Percentiles rank a stretch among this genome's conserved stretches.
phyloP scores from a whole-genome alignment of 164 flowering plant genomes.

The Chimonanthus salicifolius region DNA sequence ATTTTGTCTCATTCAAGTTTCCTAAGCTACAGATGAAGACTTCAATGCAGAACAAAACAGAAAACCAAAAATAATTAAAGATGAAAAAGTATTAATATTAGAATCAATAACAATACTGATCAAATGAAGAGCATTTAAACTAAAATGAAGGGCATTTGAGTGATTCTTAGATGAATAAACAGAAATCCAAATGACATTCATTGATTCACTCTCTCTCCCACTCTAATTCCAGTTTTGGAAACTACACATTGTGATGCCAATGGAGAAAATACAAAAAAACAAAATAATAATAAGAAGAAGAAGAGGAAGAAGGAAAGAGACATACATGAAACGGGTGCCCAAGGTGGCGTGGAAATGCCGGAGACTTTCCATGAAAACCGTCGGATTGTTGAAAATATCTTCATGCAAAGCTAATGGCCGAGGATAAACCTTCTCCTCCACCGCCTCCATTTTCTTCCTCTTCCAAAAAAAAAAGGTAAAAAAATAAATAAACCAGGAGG shows the following conservation, averaged over 20 bases:
- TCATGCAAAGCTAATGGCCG: conserved; percentile 55
- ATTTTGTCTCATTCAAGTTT: too few relatives aligned
- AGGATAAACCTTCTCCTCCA: conserved; percentile 35
- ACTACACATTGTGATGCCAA: background rate
- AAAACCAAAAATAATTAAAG: background rate
- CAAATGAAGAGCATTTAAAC: too few relatives aligned
- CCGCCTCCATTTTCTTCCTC: conserved; percentile 12
- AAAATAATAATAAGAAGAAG: too few relatives aligned
- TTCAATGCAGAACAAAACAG: background rate
- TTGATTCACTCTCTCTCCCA: too few relatives aligned
- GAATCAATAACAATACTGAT: too few relatives aligned
- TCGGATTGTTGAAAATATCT: conserved; percentile 34
- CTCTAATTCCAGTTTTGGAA: background rate
- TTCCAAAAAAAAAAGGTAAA: background rate
- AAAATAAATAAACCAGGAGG: background rate
- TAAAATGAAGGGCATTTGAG: too few relatives aligned
- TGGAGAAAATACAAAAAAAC: too few relatives aligned
- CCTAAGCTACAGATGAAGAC: too few relatives aligned
- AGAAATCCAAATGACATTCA: too few relatives aligned
- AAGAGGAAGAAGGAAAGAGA: background rate
- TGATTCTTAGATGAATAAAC: too few relatives aligned
- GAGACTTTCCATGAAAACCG: conserved; percentile 54
- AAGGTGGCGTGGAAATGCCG: conserved; percentile 45
- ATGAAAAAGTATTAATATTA: background rate
- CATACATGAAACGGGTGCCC: conserved; percentile 61